A percentile compares a stretch with the other conserved stretches of the same genome.
Evolutionary conservation across 1,284 basidiomycete species (phyloP).

Genomic region (Cryptococcus floricola): DNA sequence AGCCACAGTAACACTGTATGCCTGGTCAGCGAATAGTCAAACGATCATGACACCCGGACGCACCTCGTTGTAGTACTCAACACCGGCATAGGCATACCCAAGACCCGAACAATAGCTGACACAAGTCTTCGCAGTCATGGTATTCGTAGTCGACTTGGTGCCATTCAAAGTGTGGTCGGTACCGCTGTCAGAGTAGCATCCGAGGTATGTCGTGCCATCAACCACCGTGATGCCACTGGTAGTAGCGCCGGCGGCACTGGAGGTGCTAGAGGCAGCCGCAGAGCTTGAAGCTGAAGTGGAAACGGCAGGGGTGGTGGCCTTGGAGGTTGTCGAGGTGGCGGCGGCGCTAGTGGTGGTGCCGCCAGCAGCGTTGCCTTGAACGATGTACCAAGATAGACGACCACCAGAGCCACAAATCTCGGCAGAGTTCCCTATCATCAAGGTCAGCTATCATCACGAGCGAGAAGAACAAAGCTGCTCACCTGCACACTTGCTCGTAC

Average conservation of each 20-base stretch:
- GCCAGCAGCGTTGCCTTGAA: conserved; percentile 3
- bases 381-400: conserved; percentile 10
- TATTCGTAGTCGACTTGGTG: conserved; percentile 1
- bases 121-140: conserved; percentile 1
- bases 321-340: conserved; percentile 2
- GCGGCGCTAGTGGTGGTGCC: conserved; percentile 3
- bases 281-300: conserved; percentile 4
- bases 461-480: background rate
- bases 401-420: conserved; percentile 15
- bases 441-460: background rate
- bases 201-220: background rate
- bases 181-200: background rate
- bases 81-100: background rate
- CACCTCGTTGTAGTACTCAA: background rate
- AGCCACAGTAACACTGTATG: no score
- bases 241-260: conserved; percentile 49
- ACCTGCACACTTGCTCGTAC: conserved; percentile 18
- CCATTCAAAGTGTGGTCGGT: background rate
- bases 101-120: background rate
- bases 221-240: conserved; percentile 4
- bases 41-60: no score
- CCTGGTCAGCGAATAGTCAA: no score
- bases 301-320: conserved; percentile 1
- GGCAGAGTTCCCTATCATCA: conserved; percentile 4
- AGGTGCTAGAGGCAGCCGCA: conserved; percentile 44